Base-by-base conservation (phyloP, 768 basidiomycete genomes). In the Hysterangium stoloniferum region DNA sequence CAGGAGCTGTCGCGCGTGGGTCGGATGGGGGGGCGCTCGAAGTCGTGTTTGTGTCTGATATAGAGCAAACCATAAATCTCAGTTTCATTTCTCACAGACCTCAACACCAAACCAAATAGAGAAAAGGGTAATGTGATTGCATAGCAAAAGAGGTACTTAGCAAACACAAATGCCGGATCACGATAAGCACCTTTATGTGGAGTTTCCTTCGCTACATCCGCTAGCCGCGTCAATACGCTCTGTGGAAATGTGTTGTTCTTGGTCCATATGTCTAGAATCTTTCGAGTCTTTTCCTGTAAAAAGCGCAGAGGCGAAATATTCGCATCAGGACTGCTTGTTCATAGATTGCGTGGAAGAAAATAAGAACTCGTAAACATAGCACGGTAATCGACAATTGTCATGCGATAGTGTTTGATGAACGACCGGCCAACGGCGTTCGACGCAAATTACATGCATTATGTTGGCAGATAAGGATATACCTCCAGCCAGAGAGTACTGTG, bases 191-290 rank as follows among this genome's bases (percentile, higher is more conserved):
- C 89, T 90, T 90, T 81, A 73, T 74, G 76, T 41, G 19, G 36
- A 62, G 66, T 71, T 63, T 73, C 78, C 68, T 76, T 78, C 67
- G 88, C 66, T 65, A 84, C 70, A 65, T 80, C 77, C 67, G 74
- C 71, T 65, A 96, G 73, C 58, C 81, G 83, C 55, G 80, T 71
- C 61, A 94, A 70, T 63, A 87, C 79, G 59, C 75, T 64, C 60
- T 81, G 64, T 52, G 92, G 84, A 71, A 99, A 99, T 43, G 95
- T 95, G 67, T 75, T 79, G 52, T 82, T 79, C 67, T 94, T 95
- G 61, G 76, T 77, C 95, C 95, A 99, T 61, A 99, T 97, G 70
- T 97, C 96, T 68, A 95, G 80, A 62, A 99, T 82, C 69, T 98
- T 98, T 75, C 86, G 85, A 40, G 88, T 78, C 72, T 99, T 99